phyloP scores from a whole-genome alignment of 2,329 filamentous ascomycete genomes.

The Grosmannia clavigera region DNA sequence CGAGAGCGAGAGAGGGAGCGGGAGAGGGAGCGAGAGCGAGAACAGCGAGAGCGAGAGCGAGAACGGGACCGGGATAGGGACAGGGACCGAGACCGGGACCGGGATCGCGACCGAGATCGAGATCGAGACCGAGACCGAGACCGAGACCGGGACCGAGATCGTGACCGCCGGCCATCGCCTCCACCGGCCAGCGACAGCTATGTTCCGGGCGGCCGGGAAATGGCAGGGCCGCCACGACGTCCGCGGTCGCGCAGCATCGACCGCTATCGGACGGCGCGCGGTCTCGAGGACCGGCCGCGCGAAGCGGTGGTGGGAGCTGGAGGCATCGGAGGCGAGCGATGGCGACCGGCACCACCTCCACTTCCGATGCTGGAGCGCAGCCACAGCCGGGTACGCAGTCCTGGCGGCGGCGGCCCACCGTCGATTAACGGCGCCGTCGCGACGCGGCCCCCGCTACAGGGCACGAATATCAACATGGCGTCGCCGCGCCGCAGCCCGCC shows the following conservation, averaged over 20 bases:
- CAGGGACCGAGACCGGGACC: conserved; percentile 17
- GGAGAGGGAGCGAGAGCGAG: conserved; percentile 16
- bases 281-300: conserved; percentile 16
- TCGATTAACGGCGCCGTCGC: too few species aligned
- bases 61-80: conserved; percentile 21
- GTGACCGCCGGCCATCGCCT: conserved; percentile 16
- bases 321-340: conserved; percentile 18
- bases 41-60: conserved; percentile 12
- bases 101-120: conserved; percentile 8
- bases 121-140: conserved; percentile 16
- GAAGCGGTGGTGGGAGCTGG: background rate
- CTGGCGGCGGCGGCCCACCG: conserved; percentile 4
- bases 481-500: conserved; percentile 18
- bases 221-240: conserved; percentile 17
- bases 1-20: conserved; percentile 15
- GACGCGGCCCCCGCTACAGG: too few species aligned
- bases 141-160: conserved; percentile 19
- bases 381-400: conserved; percentile 24
- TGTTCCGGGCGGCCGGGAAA: conserved; percentile 25
- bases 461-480: too few species aligned
- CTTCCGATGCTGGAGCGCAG: conserved; percentile 19
- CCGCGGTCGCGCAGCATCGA: conserved; percentile 27
- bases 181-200: conserved; percentile 26
- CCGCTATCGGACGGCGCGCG: conserved; percentile 23
- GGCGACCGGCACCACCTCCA: conserved; percentile 15